Conservation (phyloP, 2,329 filamentous ascomycete genomes). For the Cercospora berteroae region DNA sequence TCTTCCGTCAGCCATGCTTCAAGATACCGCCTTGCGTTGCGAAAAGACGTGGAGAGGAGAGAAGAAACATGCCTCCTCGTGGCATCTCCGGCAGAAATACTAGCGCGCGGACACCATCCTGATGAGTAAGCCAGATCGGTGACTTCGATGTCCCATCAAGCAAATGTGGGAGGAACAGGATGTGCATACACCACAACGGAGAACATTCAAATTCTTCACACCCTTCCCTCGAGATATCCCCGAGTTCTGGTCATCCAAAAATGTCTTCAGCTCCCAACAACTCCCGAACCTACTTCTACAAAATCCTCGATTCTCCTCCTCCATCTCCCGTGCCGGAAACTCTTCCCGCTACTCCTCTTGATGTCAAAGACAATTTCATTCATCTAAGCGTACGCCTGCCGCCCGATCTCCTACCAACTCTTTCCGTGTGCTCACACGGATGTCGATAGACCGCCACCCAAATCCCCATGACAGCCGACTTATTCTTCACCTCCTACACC, state of each 20-base stretch:
- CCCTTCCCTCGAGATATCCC: too few relatives aligned
- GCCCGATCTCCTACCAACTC: too few relatives aligned
- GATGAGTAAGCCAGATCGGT: neutral
- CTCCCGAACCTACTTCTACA: conserved; percentile 32
- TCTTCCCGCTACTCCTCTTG: conserved; percentile 27
- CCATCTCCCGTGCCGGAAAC: conserved; percentile 29
- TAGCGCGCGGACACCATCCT: neutral
- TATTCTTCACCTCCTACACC: conserved; percentile 28
- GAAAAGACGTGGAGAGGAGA: too few relatives aligned
- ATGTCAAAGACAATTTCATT: conserved; percentile 32
- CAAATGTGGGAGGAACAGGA: too few relatives aligned
- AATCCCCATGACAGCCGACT: conserved; percentile 31
- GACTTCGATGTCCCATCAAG: neutral
- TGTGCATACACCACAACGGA: neutral
- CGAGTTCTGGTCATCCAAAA: neutral
- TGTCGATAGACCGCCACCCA: conserved; percentile 31
- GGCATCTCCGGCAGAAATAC: too few relatives aligned
- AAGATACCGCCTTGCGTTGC: too few relatives aligned
- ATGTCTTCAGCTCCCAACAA: conserved; percentile 14
- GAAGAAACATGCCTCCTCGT: too few relatives aligned
- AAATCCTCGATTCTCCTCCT: conserved; percentile 30
- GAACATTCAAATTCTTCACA: neutral
- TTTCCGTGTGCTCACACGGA: too few relatives aligned
- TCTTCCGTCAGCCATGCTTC: too few relatives aligned
- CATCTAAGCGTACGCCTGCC: conserved; percentile 23